Evolutionary conservation across 179 eudicot genomes (phyloP), one percentile per base, ranked within the genome.

Genomic region (Monotropa hypopitys): DNA sequence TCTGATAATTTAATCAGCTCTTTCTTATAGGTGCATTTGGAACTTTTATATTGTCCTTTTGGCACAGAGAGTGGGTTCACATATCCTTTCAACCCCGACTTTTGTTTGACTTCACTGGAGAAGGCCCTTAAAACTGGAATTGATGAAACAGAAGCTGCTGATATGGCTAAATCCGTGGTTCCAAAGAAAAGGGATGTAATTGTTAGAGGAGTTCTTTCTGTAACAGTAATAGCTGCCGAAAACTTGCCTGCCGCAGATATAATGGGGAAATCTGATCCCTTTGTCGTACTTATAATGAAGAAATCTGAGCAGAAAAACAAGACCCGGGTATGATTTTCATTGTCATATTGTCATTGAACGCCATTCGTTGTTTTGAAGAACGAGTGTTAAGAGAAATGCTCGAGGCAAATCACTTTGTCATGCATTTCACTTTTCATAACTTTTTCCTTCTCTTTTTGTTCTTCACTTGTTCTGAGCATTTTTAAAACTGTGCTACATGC

Each of bases 191-290:
- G 67, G 15, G 88, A 88, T 54, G 80, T 88, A 70, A 88, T 94
- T 77, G 72, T 90, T 15, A 86, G 98, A 87, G 98, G 98, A 59
- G 96, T 94, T 54, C 86, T 92, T 74, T 89, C 98, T 15, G 91
- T 90, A 46, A 92, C 97, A 57, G 87, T 92, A 10, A 84, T 89
- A 73, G 84, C 88, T 26, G 96, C 94, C 15, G 94, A 94, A 79
- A 83, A 83, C 51, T 84, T 94, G 86, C 96, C 97, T 0, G 89
- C 84, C 7, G 82, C 83, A 78, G 98, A 94, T 82, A 20, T 92
- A 30, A 78, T 81, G 80, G 98, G 98, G 30, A 94, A 94, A 82
- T 82, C 98, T 7, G 97, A 94, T 77, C 98, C 98, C 23, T 92
- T 77, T 73, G 96, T 92, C 20, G 91, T 86, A 0, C 77, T 92